Evolutionary conservation across 1,284 basidiomycete genomes (phyloP), one percentile per base, ranked within the genome.

Genomic region (Rhizoctonia solani): DNA sequence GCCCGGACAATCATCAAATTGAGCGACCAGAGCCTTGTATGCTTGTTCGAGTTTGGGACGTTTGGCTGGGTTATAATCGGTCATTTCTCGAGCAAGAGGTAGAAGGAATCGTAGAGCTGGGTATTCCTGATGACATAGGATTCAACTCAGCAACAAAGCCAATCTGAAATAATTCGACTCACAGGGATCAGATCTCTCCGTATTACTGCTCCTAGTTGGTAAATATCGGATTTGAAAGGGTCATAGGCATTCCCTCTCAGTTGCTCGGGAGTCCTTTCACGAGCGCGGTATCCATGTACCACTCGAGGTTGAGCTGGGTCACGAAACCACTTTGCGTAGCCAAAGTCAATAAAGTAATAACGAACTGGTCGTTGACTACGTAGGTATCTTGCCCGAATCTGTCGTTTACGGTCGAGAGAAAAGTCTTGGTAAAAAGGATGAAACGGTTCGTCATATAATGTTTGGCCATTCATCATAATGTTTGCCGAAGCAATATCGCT

Each of bases 271-370:
- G 27, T 41, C 13, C 9, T 11, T 52, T 65, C 61, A 13, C 61
- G 37, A 19, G 61, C 61, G 3, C 21, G 13, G 27, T 4, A 8
- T 3, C 61, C 61, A 11, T 23, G 4, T 3, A 44, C 25, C 1
- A 54, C n/a, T 29, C 27, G 34, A 34, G 56, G 46, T 13, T 3
- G 14, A 14, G n/a, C 37, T 4, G 49, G 23, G 11, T 65, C 49
- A 1, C n/a, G 25, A 19, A 65, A 65, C 49, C 50, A 53, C 29
- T 65, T 65, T 11, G 49, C 34, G 19, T 65, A 65, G 1, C 61
- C 61, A n/a, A 65, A 54, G 50, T 65, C 61, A 13, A 65, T 65
- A 27, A 42, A 65, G 27, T 53, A 65, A 29, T 65, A 66, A 9
- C 61, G 61, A 1, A 66, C 42, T 1, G 34, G 34, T 21, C 25